A percentile compares a stretch with the other conserved stretches of the same genome.
phyloP scores from a whole-genome alignment of 768 basidiomycete genomes.

The Russula virescens region DNA sequence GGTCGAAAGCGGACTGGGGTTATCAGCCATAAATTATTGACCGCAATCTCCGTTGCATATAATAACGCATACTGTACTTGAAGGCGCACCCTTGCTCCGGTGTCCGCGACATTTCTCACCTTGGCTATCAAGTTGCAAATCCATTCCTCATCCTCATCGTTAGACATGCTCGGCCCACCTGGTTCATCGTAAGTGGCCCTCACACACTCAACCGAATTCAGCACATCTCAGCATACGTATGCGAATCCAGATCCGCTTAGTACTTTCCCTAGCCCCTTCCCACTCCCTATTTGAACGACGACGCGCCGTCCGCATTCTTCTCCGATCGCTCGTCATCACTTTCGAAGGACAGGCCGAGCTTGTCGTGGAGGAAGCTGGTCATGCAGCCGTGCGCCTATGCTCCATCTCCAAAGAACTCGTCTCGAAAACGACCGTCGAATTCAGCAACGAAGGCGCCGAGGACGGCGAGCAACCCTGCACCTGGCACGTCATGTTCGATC shows the following conservation, averaged over 20 bases:
- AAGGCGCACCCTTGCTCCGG: not conserved
- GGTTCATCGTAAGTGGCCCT: slow-evolving; percentile 50
- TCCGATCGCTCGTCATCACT: slow-evolving; percentile 65
- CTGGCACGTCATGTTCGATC: slow-evolving; percentile 78
- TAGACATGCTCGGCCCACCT: slow-evolving; percentile 69
- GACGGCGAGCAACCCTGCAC: slow-evolving; percentile 48
- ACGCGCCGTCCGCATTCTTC: slow-evolving; percentile 44
- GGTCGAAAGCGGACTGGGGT: too few relatives aligned
- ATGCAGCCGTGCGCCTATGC: slow-evolving; percentile 63
- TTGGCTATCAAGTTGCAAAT: slow-evolving; percentile 70
- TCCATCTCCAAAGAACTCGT: slow-evolving; percentile 59
- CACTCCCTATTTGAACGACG: slow-evolving; percentile 52
- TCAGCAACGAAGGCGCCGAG: slow-evolving; percentile 61
- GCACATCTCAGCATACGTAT: not conserved
- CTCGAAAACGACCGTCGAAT: slow-evolving; percentile 46
- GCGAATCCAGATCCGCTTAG: slow-evolving; percentile 62
- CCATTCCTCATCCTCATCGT: slow-evolving; percentile 46
- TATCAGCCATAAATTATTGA: not conserved
- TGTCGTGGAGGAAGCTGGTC: slow-evolving; percentile 57
- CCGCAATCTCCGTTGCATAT: not conserved
- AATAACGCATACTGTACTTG: slow-evolving; percentile 1
- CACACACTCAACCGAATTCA: not conserved
- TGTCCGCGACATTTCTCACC: not conserved
- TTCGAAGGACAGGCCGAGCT: slow-evolving; percentile 87
- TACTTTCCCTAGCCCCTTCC: slow-evolving; percentile 58